Conservation (phyloP, 2,329 filamentous ascomycete species). For the Sarocladiaceae sp. region DNA sequence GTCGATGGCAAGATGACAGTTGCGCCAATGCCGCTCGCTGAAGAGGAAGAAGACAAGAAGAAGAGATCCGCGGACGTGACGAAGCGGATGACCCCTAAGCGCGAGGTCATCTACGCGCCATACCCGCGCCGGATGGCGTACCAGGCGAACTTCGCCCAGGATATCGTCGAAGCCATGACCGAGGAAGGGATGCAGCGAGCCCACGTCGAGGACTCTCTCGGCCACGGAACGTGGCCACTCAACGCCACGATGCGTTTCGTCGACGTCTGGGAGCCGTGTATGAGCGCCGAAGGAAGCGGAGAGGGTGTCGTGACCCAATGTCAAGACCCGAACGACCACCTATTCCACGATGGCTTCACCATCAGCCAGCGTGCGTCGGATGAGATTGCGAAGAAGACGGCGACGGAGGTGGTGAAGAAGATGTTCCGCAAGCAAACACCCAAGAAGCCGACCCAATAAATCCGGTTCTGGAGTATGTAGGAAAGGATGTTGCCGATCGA, state of each 20-base stretch:
- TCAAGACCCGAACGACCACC: conserved; percentile 37
- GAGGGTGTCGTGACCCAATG: conserved; percentile 25
- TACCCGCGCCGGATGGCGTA: conserved; percentile 37
- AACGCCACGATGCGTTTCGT: conserved; percentile 31
- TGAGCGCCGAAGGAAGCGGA: conserved; percentile 18
- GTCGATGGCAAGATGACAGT: conserved; percentile 17
- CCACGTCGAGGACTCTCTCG: conserved; percentile 37
- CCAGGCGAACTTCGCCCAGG: conserved; percentile 34
- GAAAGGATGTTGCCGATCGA: too few relatives aligned
- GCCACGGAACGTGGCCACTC: conserved; percentile 32
- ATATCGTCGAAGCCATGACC: conserved; percentile 39
- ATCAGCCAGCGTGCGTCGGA: conserved; percentile 31
- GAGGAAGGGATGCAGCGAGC: conserved; percentile 42
- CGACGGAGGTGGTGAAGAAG: conserved; percentile 15
- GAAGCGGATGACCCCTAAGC: not conserved
- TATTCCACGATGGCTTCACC: conserved; percentile 50
- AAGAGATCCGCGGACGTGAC: conserved; percentile 13
- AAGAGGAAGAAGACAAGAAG: conserved; percentile 12
- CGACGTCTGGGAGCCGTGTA: conserved; percentile 40
- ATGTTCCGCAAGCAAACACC: conserved; percentile 1
- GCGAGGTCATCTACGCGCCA: conserved; percentile 24
- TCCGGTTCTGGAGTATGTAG: not conserved
- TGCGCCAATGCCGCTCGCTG: conserved; percentile 11
- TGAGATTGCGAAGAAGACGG: conserved; percentile 16
- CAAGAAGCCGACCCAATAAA: not conserved